Percentiles rank a stretch among this genome's conserved stretches.
Evolutionary conservation across 257 asterid species (phyloP).

Genomic region (Verbascum thapsus): DNA sequence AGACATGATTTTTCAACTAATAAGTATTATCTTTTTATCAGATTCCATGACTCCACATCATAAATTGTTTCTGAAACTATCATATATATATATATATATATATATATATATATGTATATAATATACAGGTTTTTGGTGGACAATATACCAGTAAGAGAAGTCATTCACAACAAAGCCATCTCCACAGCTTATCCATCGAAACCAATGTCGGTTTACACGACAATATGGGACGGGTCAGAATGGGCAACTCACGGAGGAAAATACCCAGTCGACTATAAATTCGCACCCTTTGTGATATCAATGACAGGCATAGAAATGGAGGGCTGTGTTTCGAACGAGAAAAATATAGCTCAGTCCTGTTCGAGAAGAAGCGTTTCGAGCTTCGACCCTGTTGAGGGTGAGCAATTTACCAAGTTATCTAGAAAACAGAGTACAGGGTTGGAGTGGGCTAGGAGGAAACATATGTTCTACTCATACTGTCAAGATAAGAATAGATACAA

Average conservation of each 20-base stretch:
- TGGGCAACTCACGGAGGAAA: constrained; percentile 97
- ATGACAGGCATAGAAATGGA: constrained; percentile 56
- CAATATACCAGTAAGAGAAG: constrained; percentile 74
- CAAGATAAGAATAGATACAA: constrained; percentile 69
- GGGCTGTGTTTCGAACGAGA: constrained; percentile 53
- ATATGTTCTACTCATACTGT: constrained; percentile 81
- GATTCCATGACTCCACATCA: no score
- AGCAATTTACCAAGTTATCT: constrained; percentile 59
- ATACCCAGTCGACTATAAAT: constrained; percentile 65
- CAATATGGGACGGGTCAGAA: constrained; percentile 86
- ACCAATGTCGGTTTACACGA: constrained; percentile 66
- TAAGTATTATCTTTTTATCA: no score
- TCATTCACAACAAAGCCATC: constrained; percentile 49
- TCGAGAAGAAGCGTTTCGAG: constrained; percentile 52
- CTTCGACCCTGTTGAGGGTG: constrained; percentile 77
- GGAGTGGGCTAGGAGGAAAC: constrained; percentile 79
- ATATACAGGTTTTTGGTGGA: constrained; percentile 71
- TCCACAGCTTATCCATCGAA: constrained; percentile 71
- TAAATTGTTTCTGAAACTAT: no score
- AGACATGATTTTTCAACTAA: no score
- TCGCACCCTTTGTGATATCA: constrained; percentile 59
- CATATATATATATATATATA: no score
- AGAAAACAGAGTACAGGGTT: constrained; percentile 51
- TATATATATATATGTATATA: not conserved
- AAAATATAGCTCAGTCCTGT: constrained; percentile 35